Evolutionary conservation across 1,284 basidiomycete species (phyloP).

Genomic region (Pholiota adiposa): DNA sequence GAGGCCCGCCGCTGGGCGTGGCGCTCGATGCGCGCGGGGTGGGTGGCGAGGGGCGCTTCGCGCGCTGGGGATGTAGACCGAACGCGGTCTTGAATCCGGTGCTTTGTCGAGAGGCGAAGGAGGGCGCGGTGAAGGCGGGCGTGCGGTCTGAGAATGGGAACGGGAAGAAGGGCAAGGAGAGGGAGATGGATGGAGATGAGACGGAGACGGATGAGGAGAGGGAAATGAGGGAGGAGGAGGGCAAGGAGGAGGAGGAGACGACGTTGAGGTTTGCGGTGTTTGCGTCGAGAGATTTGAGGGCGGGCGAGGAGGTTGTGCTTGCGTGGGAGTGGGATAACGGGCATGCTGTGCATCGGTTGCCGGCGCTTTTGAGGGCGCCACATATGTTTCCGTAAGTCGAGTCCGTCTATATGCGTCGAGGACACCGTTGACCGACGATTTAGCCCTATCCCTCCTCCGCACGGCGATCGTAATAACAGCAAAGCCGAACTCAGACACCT

Average conservation of each 20-base stretch:
- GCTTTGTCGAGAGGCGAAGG: slow-evolving; percentile 48
- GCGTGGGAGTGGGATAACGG: slow-evolving; percentile 98
- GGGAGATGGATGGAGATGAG: slow-evolving; percentile 12
- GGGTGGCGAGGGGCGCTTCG: slow-evolving; percentile 79
- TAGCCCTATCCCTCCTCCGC: background rate
- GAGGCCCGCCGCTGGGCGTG: slow-evolving; percentile 81
- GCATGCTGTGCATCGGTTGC: slow-evolving; percentile 84
- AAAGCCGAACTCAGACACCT: slow-evolving; percentile 57
- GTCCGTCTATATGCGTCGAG: background rate
- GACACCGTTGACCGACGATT: slow-evolving; percentile 7
- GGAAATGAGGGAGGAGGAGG: background rate
- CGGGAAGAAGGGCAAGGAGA: slow-evolving; percentile 14
- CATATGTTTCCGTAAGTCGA: slow-evolving; percentile 58
- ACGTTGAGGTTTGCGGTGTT: slow-evolving; percentile 84
- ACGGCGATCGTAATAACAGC: slow-evolving; percentile 31
- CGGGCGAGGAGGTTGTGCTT: slow-evolving; percentile 87
- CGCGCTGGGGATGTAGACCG: slow-evolving; percentile 85
- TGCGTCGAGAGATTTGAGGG: slow-evolving; percentile 76
- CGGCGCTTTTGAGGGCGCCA: slow-evolving; percentile 66
- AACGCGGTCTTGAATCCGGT: slow-evolving; percentile 88
- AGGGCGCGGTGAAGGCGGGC: slow-evolving; percentile 19
- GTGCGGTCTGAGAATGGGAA: slow-evolving; percentile 6
- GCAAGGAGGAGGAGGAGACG: slow-evolving; percentile 27
- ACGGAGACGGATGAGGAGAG: background rate
- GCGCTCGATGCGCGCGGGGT: slow-evolving; percentile 84